A percentile compares a stretch with the other conserved stretches of the same genome.
Evolutionary conservation across 2,329 filamentous ascomycete genomes (phyloP).

Genomic region (Colletotrichum tabaci): DNA sequence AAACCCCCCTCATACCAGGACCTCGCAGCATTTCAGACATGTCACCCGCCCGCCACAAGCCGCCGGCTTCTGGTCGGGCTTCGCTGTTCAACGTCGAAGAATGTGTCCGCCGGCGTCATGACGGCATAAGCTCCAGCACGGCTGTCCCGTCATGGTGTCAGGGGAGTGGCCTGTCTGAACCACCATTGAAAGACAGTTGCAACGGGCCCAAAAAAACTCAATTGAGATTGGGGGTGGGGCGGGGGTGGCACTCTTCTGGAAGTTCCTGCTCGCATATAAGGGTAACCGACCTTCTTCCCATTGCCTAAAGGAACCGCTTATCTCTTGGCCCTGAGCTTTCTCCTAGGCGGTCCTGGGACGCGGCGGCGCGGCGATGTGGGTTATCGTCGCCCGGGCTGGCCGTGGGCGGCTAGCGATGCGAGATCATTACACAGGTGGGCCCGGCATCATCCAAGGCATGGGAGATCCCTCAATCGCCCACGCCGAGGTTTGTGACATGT

Average conservation of each 20-base stretch:
- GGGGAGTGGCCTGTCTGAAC: background rate
- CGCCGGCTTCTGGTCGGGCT: slow-evolving; percentile 11
- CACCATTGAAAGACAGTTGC: background rate
- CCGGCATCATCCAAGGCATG: background rate
- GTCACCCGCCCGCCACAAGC: background rate
- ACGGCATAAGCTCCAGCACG: background rate
- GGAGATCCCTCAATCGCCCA: background rate
- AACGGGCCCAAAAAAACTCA: background rate
- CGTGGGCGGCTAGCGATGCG: background rate
- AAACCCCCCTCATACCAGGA: background rate
- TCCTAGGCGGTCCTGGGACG: background rate
- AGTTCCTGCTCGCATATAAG: background rate
- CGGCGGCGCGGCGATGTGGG: background rate
- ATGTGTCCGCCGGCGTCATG: slow-evolving; percentile 24
- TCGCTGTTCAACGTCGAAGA: background rate
- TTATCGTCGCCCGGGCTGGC: background rate
- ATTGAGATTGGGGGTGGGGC: background rate
- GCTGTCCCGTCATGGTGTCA: background rate
- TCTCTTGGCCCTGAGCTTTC: background rate
- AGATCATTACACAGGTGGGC: background rate
- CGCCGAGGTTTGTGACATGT: background rate
- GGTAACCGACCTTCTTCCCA: background rate
- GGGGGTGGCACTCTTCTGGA: background rate
- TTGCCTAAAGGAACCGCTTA: background rate
- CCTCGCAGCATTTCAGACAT: background rate